A percentile compares a stretch with the other conserved stretches of the same genome.
Evolutionary conservation across 2,329 filamentous ascomycete species (phyloP).

Genomic region (Sclerotinia spermophila): DNA sequence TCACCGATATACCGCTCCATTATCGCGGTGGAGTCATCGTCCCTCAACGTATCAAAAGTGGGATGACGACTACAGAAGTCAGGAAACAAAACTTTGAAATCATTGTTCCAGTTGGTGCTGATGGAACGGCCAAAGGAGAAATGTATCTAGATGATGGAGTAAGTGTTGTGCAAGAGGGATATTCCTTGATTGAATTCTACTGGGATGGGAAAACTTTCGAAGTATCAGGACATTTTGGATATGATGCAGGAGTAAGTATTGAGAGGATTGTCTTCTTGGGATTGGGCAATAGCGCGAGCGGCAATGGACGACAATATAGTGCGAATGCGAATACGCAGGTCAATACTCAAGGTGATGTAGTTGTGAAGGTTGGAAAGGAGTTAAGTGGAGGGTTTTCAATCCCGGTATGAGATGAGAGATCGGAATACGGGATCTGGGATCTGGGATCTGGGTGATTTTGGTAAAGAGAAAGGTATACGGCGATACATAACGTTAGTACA

Average conservation of each 20-base stretch:
- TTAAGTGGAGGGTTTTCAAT: not conserved
- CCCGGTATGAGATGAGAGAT: not conserved
- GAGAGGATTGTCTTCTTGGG: conserved; percentile 51
- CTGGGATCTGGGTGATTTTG: not conserved
- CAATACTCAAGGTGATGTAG: not conserved
- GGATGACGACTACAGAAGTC: conserved; percentile 62
- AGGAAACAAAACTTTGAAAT: conserved; percentile 66
- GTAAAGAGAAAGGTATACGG: not conserved
- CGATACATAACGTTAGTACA: not conserved
- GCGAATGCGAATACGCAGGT: not conserved
- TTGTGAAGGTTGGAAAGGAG: not conserved
- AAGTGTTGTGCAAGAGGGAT: conserved; percentile 53
- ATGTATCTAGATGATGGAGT: conserved; percentile 79
- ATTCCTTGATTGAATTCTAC: conserved; percentile 54
- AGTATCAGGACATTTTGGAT: conserved; percentile 46
- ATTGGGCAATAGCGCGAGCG: not conserved
- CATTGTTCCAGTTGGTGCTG: conserved; percentile 59
- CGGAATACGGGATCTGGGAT: not conserved
- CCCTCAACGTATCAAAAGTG: conserved; percentile 53
- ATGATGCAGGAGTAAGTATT: conserved; percentile 44
- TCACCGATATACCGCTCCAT: conserved; percentile 61
- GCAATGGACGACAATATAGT: not conserved
- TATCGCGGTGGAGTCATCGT: conserved; percentile 63
- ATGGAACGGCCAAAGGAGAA: conserved; percentile 61
- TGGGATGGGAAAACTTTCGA: conserved; percentile 53